Evolutionary conservation across 2,329 filamentous ascomycete species (phyloP).

Genomic region (Penicillium vulpinum): DNA sequence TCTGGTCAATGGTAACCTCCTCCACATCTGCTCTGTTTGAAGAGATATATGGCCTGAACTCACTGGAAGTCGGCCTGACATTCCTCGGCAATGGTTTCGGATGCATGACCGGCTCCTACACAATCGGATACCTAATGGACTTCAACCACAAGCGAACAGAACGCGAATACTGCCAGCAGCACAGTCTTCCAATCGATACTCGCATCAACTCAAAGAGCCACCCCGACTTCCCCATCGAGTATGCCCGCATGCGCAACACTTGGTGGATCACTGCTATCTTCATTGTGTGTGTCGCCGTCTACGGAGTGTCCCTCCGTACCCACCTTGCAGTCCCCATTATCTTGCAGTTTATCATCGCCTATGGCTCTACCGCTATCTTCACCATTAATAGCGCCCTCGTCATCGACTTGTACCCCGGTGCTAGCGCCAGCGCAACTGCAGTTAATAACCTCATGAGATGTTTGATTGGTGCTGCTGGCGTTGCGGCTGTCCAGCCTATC

Average conservation of each 20-base stretch:
- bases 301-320: constrained; percentile 29
- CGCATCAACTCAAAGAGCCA: constrained; percentile 33
- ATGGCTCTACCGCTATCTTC: constrained; percentile 36
- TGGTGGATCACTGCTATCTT: constrained; percentile 45
- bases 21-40: constrained; percentile 44
- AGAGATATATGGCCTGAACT: constrained; percentile 40
- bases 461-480: constrained; percentile 37
- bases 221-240: constrained; percentile 46
- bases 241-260: constrained; percentile 39
- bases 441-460: constrained; percentile 42
- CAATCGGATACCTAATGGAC: constrained; percentile 47
- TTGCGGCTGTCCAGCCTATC: constrained; percentile 34
- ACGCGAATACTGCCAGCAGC: constrained; percentile 35
- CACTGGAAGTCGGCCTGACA: constrained; percentile 42
- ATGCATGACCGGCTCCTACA: constrained; percentile 45
- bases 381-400: constrained; percentile 39
- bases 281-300: constrained; percentile 35
- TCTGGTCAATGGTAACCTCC: constrained; percentile 53
- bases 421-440: constrained; percentile 39
- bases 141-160: constrained; percentile 37
- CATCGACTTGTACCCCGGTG: constrained; percentile 39
- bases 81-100: constrained; percentile 47
- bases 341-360: constrained; percentile 42
- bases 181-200: constrained; percentile 32
- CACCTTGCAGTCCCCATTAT: constrained; percentile 39